Evolutionary conservation across 306 rosid genomes (phyloP), one percentile per base, ranked within the genome.

Genomic region (Prunus padus): DNA sequence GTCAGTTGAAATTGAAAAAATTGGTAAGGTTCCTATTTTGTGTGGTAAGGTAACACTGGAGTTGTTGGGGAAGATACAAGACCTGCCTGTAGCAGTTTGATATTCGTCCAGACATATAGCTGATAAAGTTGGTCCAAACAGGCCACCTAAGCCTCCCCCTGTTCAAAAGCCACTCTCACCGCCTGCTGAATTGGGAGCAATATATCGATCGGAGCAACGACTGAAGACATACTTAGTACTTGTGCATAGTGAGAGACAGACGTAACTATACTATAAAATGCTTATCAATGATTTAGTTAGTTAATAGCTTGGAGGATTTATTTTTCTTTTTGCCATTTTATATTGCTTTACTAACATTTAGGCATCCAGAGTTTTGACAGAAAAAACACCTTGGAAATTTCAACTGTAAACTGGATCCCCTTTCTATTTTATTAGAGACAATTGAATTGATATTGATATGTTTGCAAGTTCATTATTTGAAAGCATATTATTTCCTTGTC

Each of bases 41-140:
- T 33, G 42, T 6, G 42, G 42, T 6, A 6, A 5, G 42, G 8
- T 33, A 33, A 33, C 42, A 33, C 42, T 7, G 42, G 42, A 33
- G 42, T 33, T 33, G 42, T 8, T 33, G 42, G 42, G 42, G 42
- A 33, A 33, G 9, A 33, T 33, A 33, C 42, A 33, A 8, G 42
- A 33, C 0, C 1, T 33, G 42, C 42, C 42, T 6, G 42, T 33
- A 33, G 86, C 89, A 92, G 98, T 92, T 90, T 81, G 88, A 85
- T 2, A 74, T 85, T 30, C 55, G 44, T 67, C 54, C 75, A 12
- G 95, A 85, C 12, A 40, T 72, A 40, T 72, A 67, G 97, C 81
- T 65, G 85, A 83, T 75, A 87, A 92, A 85, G 87, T 88, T 49
- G 82, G 91, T 80, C 95, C 97, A 5, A 87, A 86, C 76, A 84